phyloP scores from a whole-genome alignment of 1,284 basidiomycete species.

The Irpex sp. region DNA sequence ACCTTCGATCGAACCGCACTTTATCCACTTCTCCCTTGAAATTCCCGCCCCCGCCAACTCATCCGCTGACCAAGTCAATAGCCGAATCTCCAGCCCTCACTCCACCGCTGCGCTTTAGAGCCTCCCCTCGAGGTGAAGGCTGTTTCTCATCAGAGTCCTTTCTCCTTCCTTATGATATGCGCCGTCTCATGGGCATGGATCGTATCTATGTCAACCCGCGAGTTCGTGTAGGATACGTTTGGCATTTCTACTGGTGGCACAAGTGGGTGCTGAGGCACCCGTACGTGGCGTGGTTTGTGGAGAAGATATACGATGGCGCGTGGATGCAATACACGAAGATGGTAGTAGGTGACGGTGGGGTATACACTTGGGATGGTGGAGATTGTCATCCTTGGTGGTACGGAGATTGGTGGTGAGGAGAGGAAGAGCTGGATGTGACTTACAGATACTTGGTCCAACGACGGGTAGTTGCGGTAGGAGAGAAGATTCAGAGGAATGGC shows the following conservation, averaged over 20 bases:
- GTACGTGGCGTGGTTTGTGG: constrained; percentile 42
- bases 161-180: constrained; percentile 51
- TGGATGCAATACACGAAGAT: constrained; percentile 35
- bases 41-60: constrained; percentile 26
- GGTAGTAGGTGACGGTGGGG: constrained; percentile 33
- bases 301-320: constrained; percentile 32
- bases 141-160: constrained; percentile 56
- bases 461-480: no score
- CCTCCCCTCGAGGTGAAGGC: constrained; percentile 32
- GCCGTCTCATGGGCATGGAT: constrained; percentile 39
- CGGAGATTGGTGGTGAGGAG: constrained; percentile 10
- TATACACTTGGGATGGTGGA: constrained; percentile 36
- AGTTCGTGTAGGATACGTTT: constrained; percentile 36
- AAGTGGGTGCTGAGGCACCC: constrained; percentile 42
- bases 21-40: constrained; percentile 28
- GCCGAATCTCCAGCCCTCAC: constrained; percentile 29
- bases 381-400: constrained; percentile 34
- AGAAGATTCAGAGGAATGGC: no score
- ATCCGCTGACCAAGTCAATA: constrained; percentile 18
- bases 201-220: constrained; percentile 44
- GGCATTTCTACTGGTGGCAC: constrained; percentile 40
- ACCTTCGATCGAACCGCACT: constrained; percentile 27
- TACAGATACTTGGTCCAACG: not conserved
- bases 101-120: constrained; percentile 41
- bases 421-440: not conserved